A percentile compares a stretch with the other conserved stretches of the same genome.
These are phyloP conservation scores for Blastobotrys attinorum DNA, from an alignment of 805 yeast species.

Conservation along the genomic window DNA sequence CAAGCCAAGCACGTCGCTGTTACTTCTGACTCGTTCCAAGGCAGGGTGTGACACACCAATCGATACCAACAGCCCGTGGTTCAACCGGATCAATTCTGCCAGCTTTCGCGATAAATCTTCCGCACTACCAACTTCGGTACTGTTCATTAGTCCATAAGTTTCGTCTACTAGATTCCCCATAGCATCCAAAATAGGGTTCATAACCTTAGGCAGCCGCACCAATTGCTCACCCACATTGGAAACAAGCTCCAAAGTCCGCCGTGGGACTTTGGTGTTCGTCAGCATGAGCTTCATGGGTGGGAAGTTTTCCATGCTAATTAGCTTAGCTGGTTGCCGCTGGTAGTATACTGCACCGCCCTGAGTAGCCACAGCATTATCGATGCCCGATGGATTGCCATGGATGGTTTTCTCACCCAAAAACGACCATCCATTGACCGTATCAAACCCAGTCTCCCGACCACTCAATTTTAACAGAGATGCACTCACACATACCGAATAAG, in stretches of 20 bases:
- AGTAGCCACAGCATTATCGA: conserved; percentile 93
- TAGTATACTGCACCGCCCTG: conserved; percentile 93
- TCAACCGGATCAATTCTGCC: conserved; percentile 60
- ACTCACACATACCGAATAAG: conserved; percentile 76
- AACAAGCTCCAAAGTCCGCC: conserved; percentile 80
- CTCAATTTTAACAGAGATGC: conserved; percentile 46
- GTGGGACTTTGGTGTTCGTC: conserved; percentile 80
- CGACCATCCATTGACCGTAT: conserved; percentile 69
- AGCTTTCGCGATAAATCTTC: conserved; percentile 29
- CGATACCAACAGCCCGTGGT: conserved; percentile 80
- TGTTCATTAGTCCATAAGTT: conserved; percentile 62
- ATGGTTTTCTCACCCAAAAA: conserved; percentile 90
- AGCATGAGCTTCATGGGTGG: conserved; percentile 68
- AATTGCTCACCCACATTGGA: conserved; percentile 58
- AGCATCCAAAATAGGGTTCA: conserved; percentile 57
- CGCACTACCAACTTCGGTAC: conserved; percentile 26
- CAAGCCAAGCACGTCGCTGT: conserved; percentile 53
- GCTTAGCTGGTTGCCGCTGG: conserved; percentile 51
- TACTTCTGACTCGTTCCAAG: conserved; percentile 63
- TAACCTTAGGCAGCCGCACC: conserved; percentile 45
- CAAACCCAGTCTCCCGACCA: neutral
- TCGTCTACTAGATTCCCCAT: conserved; percentile 67
- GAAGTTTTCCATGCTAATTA: conserved; percentile 61
- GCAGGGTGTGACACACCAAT: conserved; percentile 90
- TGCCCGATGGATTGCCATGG: conserved; percentile 95